phyloP scores from a whole-genome alignment of 495 filamentous ascomycete genomes.

The Xylaria bambusicola region DNA sequence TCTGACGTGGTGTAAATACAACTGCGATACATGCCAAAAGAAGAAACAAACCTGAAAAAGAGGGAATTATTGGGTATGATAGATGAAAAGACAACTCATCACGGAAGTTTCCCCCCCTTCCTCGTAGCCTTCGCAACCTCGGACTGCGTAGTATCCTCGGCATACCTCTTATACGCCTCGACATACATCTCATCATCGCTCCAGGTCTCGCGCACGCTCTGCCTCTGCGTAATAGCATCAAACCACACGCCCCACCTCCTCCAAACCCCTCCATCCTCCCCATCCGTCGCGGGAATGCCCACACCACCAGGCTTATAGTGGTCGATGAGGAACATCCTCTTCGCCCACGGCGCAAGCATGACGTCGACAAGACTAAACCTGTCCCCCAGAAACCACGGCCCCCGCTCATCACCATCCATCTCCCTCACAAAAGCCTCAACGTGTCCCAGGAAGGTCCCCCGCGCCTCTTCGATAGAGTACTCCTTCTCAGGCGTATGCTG shows the following conservation, averaged over 20 bases:
- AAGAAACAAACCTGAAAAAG: neutral
- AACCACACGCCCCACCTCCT: conserved; percentile 63
- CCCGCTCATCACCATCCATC: conserved; percentile 56
- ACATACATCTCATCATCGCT: conserved; percentile 64
- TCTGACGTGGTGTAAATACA: neutral
- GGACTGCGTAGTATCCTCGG: conserved; percentile 69
- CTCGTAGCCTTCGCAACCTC: conserved; percentile 69
- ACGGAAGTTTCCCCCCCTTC: conserved; percentile 62
- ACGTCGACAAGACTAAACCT: conserved; percentile 62
- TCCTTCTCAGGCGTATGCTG: conserved; percentile 60
- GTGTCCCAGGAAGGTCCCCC: conserved; percentile 50
- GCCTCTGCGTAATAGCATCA: conserved; percentile 52
- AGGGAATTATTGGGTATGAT: conserved; percentile 20
- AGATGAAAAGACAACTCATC: no score
- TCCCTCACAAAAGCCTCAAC: conserved; percentile 59
- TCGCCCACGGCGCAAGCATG: conserved; percentile 65
- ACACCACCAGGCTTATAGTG: conserved; percentile 65
- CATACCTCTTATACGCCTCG: conserved; percentile 68
- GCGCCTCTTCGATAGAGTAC: conserved; percentile 42
- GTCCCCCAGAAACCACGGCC: conserved; percentile 65
- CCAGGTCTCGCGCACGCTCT: conserved; percentile 62
- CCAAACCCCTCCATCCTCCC: conserved; percentile 54
- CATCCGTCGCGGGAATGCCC: conserved; percentile 49
- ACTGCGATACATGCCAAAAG: neutral
- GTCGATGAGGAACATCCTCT: conserved; percentile 69